phyloP scores from a whole-genome alignment of 225 moss, liverwort and hornwort genomes.

The Lunularia cruciata region DNA sequence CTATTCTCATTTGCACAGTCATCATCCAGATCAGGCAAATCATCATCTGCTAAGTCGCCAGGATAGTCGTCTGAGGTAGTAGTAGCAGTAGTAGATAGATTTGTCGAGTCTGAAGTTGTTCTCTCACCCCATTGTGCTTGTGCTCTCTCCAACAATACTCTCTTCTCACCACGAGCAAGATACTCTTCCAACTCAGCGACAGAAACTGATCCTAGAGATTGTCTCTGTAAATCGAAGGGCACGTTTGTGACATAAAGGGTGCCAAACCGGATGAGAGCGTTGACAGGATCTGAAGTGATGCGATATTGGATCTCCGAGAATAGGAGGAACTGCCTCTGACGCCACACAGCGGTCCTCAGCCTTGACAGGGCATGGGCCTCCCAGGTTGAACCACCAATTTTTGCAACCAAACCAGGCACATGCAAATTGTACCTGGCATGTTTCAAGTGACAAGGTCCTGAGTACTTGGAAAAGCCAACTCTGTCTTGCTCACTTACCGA shows the following conservation, averaged over 20 bases:
- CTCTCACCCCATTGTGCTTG: too few species aligned
- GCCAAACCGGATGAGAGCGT: slow-evolving; percentile 28
- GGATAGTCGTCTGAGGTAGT: too few species aligned
- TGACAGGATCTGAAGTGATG: neutral
- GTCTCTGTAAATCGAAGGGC: slow-evolving; percentile 13
- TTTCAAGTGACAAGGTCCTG: slow-evolving; percentile 25
- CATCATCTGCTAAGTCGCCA: too few species aligned
- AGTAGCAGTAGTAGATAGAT: too few species aligned
- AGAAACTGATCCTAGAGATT: slow-evolving; percentile 24
- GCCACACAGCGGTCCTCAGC: slow-evolving; percentile 26
- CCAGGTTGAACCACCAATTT: slow-evolving; percentile 27
- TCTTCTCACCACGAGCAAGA: slow-evolving; percentile 20
- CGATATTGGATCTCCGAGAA: neutral
- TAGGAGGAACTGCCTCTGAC: slow-evolving; percentile 29
- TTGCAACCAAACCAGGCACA: slow-evolving; percentile 22
- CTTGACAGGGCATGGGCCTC: slow-evolving; percentile 22
- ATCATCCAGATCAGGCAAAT: too few species aligned
- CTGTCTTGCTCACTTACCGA: slow-evolving; percentile 27
- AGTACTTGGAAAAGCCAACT: slow-evolving; percentile 27
- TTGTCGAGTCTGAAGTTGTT: too few species aligned
- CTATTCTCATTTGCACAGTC: too few species aligned
- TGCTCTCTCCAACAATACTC: too few species aligned
- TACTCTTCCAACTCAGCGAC: slow-evolving; percentile 27
- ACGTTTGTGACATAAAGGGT: slow-evolving; percentile 28
- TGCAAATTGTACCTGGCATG: slow-evolving; percentile 19